Conservation (phyloP, 23 red algal genomes). For the Gracilaria domingensis region DNA sequence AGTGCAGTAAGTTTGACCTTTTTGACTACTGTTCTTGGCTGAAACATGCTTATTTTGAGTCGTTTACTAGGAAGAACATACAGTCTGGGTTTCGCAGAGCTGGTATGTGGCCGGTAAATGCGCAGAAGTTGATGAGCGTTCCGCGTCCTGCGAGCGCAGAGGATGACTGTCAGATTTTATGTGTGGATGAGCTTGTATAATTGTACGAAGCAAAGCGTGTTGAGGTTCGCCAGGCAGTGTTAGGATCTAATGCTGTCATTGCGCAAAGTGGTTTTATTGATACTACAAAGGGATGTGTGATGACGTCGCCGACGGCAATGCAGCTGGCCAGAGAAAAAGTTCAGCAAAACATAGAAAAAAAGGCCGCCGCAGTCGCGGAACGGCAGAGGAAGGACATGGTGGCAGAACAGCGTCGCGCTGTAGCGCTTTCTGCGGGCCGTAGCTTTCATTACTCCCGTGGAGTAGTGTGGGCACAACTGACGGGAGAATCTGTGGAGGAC, state of each 20-base stretch:
- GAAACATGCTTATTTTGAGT: slow-evolving; percentile 5
- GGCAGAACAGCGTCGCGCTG: background rate
- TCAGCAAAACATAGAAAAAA: background rate
- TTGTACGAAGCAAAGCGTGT: background rate
- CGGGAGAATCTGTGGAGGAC: background rate
- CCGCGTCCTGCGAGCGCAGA: background rate
- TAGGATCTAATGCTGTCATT: slow-evolving; percentile 1
- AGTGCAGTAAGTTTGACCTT: background rate
- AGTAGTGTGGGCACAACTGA: background rate
- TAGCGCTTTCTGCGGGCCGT: background rate
- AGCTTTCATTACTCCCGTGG: background rate
- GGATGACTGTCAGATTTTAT: background rate
- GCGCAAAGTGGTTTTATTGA: background rate
- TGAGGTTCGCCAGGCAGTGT: background rate
- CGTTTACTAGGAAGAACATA: slow-evolving; percentile 37
- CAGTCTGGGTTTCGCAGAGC: slow-evolving; percentile 1
- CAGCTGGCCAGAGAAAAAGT: background rate
- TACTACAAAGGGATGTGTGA: background rate
- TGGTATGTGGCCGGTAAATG: background rate
- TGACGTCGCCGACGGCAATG: background rate
- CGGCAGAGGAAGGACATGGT: background rate
- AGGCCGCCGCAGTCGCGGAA: background rate
- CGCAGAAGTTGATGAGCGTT: background rate
- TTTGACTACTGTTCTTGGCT: slow-evolving; percentile 14
- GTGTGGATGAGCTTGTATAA: background rate